Conservation (phyloP, 768 basidiomycete genomes). For the Tulasnella sp. region DNA sequence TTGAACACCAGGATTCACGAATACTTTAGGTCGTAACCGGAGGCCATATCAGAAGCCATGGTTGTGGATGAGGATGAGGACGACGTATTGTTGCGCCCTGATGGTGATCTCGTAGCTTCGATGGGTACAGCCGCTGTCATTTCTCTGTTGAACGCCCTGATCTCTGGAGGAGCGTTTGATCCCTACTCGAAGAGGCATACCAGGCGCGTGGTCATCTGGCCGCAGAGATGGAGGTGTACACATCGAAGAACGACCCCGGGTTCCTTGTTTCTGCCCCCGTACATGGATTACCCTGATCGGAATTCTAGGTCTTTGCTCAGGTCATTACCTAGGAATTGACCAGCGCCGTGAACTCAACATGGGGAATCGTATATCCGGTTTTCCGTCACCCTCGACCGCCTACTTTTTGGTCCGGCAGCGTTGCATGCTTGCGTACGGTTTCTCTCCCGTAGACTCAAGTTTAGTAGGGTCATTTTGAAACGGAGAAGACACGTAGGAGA, state of each 20-base stretch:
- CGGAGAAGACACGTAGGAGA: slow-evolving; percentile 68
- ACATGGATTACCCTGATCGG: not conserved
- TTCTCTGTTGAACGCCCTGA: slow-evolving; percentile 55
- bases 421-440: slow-evolving; percentile 60
- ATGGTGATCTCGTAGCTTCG: slow-evolving; percentile 75
- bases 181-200: slow-evolving; percentile 60
- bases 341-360: slow-evolving; percentile 26
- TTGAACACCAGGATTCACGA: slow-evolving; percentile 73
- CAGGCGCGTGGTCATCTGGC: slow-evolving; percentile 51
- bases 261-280: slow-evolving; percentile 28
- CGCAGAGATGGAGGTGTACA: slow-evolving; percentile 68
- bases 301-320: slow-evolving; percentile 7
- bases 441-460: slow-evolving; percentile 52
- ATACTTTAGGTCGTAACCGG: slow-evolving; percentile 51
- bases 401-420: slow-evolving; percentile 64
- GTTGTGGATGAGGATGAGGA: slow-evolving; percentile 29
- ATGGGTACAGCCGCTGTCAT: slow-evolving; percentile 79
- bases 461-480: slow-evolving; percentile 55
- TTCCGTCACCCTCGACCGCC: slow-evolving; percentile 20
- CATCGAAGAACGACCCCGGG: slow-evolving; percentile 39
- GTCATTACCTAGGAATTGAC: slow-evolving; percentile 39
- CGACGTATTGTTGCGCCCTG: slow-evolving; percentile 55
- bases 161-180: slow-evolving; percentile 74
- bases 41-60: slow-evolving; percentile 21
- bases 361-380: slow-evolving; percentile 18